Base-by-base conservation (phyloP, 352 stramenopile genomes). In the Pythium angustatum region DNA sequence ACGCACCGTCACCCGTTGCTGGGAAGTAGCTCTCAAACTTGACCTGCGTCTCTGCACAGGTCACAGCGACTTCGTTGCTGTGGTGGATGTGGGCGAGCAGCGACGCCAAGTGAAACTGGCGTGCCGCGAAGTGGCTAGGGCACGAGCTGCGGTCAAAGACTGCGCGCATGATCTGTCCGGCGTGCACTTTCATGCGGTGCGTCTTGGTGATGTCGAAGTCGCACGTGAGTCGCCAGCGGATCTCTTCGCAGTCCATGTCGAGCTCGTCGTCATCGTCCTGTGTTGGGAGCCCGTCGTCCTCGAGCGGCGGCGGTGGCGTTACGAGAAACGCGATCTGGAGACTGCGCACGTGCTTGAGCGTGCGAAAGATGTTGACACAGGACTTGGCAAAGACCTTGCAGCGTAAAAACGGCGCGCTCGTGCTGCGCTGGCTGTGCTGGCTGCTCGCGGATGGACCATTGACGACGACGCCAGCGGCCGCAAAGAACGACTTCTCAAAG, bases 201-300 rank as follows among this genome's bases (percentile, higher is more conserved):
- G 83, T 93, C 76, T 95, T 95, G 31, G 85, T 91, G 70, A 95
- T 88, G 58, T 90, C 81, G n/a, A 88, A 89, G 70, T 93, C 87
- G 68, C 87, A 95, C 41, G 71, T 64, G 55, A 95, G 68, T 0
- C 69, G 69, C 83, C 85, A 95, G 48, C 68, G 71, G 49, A 95
- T 66, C 68, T 91, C 78, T 38, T 80, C 66, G 50, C 79, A 90
- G 60, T 90, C 79, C 19, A 86, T 38, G 21, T 90, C 81, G 26
- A 85, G 60, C 57, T 90, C 82, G n/a, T 77, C 38, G 17, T 68
- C 59, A 12, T 73, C 58, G 33, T 50, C 48, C 40, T 53, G 33
- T 1, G 22, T 54, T 43, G 38, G 55, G 14, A 62, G 31, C 15
- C 56, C 62, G 54, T 68, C 62, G 24, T 50, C 33, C 22, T 77